Evolutionary conservation across 2,329 filamentous ascomycete species (phyloP).

Genomic region (Alternaria sp.): DNA sequence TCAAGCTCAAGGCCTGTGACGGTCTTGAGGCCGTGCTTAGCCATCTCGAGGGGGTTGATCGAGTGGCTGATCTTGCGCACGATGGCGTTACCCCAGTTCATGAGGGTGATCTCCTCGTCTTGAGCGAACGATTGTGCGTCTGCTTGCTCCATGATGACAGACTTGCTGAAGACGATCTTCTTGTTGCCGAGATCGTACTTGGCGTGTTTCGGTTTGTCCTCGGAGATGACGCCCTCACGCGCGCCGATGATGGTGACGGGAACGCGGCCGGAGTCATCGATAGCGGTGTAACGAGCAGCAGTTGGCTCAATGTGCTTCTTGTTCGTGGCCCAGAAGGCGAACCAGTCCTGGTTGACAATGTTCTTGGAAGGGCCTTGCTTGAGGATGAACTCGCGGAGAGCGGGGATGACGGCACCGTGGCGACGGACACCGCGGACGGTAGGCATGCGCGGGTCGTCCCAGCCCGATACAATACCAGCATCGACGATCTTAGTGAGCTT

Average conservation of each 20-base stretch:
- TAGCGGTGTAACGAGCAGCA: constrained; percentile 60
- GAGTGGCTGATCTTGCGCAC: constrained; percentile 71
- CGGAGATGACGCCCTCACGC: constrained; percentile 62
- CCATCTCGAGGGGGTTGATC: constrained; percentile 55
- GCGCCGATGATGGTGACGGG: constrained; percentile 74
- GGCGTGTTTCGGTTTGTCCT: constrained; percentile 85
- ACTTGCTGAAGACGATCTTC: constrained; percentile 80
- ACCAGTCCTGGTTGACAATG: constrained; percentile 86
- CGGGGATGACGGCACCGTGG: constrained; percentile 80
- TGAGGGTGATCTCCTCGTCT: constrained; percentile 91
- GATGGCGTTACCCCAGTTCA: constrained; percentile 95
- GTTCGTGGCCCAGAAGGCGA: constrained; percentile 65
- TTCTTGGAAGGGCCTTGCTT: constrained; percentile 86
- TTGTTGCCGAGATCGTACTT: constrained; percentile 92
- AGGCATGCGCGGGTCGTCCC: constrained; percentile 89
- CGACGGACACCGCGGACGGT: constrained; percentile 82
- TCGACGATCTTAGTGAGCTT: constrained; percentile 87
- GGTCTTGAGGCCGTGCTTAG: constrained; percentile 56
- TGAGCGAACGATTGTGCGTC: constrained; percentile 83
- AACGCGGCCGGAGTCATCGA: constrained; percentile 76
- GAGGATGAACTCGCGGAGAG: constrained; percentile 83
- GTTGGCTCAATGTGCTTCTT: constrained; percentile 63
- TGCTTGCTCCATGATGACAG: constrained; percentile 83
- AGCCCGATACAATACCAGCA: constrained; percentile 78
- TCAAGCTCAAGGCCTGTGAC: constrained; percentile 80